Evolutionary conservation across 371 early-diverging fungal species (phyloP), one percentile per base, ranked within the genome.

Genomic region (Mucor racemosus): DNA sequence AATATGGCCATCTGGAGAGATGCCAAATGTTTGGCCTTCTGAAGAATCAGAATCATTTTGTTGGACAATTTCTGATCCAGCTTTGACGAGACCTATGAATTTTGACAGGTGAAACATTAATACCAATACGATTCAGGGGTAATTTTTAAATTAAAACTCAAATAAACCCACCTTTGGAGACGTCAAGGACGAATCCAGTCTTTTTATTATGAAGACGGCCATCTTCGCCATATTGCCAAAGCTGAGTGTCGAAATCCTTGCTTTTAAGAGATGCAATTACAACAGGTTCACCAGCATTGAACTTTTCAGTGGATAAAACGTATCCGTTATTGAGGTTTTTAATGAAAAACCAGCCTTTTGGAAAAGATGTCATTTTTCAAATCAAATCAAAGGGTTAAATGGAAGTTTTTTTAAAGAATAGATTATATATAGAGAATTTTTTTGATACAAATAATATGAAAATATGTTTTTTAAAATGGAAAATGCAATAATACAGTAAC

Each of bases 281-380:
- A 44, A 82, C 70, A 9, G 71, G 64, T 26, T 77, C 76, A 34
- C 82, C 79, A 38, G 66, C 69, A n/a, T 69, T 53, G 50, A 34
- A 62, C 19, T 77, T 67, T 46, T 79, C 77, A 36, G 78, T 72
- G 39, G 80, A 75, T 33, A 86, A 66, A 21, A 84, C 82, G 15
- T 78, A 79, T 58, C 76, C 78, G 17, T 77, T 83, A 9, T 73
- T 77, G 13, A 63, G 67, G 57, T 85, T 84, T 67, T 84, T 88
- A 67, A 88, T 82, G 67, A 84, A 87, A 74, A 88, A 86, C 83
- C 85, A 86, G 58, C 79, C 82, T 64, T 77, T 66, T 35, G 84
- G 84, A 64, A 82, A 86, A 60, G 69, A 64, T 46, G 67, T 26
- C 71, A 71, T 71, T 41, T 62, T 67, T 62, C 34, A 42, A 54